Percentiles rank a stretch among this genome's conserved stretches.
phyloP scores from a whole-genome alignment of 441 rosid species.

The Corymbia citriodora region DNA sequence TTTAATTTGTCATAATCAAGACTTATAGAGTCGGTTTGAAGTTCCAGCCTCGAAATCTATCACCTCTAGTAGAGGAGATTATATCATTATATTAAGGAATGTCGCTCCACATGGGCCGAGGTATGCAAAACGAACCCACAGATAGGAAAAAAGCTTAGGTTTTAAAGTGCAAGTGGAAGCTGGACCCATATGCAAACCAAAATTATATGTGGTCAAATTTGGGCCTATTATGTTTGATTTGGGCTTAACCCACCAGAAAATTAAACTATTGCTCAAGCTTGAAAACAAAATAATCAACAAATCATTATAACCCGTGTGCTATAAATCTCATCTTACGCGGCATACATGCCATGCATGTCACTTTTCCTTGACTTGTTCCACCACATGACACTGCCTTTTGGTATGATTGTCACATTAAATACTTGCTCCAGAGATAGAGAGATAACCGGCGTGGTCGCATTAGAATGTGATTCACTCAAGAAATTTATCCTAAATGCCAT shows the following conservation, averaged over 20 bases:
- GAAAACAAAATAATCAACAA: neutral
- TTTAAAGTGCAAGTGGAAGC: too few species aligned
- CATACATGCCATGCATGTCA: neutral
- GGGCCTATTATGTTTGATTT: too few species aligned
- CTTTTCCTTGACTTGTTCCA: neutral
- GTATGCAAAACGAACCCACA: too few species aligned
- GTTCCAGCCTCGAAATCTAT: neutral
- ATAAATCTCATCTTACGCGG: neutral
- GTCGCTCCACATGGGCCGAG: too few species aligned
- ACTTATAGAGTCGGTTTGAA: neutral
- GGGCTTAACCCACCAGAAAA: too few species aligned
- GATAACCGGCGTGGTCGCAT: neutral
- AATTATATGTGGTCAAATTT: too few species aligned
- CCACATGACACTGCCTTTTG: neutral
- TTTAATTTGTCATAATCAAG: neutral
- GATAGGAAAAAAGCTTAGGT: too few species aligned
- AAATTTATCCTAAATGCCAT: neutral
- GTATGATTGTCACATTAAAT: neutral
- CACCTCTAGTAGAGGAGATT: neutral
- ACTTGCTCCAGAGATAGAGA: neutral
- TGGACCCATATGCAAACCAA: too few species aligned
- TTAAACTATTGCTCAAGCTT: too few species aligned
- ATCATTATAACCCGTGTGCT: neutral
- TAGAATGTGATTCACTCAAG: neutral
- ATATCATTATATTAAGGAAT: neutral